Conservation (phyloP, 176 grass and related monocot species). For the Sorghum bicolor region DNA sequence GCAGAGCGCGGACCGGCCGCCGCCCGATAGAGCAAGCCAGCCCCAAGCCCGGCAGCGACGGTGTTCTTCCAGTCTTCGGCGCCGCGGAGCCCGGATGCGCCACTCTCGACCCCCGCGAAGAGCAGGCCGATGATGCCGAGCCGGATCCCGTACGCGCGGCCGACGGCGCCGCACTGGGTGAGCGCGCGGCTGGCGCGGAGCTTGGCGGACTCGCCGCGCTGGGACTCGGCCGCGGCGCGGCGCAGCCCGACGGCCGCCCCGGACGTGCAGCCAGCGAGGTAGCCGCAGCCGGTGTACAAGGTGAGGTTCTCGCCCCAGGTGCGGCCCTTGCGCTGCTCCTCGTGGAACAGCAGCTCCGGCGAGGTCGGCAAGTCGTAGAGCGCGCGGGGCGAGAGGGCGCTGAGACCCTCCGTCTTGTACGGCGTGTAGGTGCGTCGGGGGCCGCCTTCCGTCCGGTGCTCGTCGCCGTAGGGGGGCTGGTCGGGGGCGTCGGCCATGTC, state of each 20-base stretch:
- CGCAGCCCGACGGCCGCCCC: slow-evolving; percentile 44
- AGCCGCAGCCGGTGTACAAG: slow-evolving; percentile 44
- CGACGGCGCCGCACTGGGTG: slow-evolving; percentile 61
- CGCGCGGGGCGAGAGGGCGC: slow-evolving; percentile 13
- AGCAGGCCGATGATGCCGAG: slow-evolving; percentile 53
- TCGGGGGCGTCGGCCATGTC: slow-evolving; percentile 25
- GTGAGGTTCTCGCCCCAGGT: slow-evolving; percentile 60
- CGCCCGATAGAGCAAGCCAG: slow-evolving; percentile 47
- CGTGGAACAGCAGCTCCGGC: slow-evolving; percentile 69
- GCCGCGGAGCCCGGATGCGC: slow-evolving; percentile 46
- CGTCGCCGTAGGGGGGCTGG: not conserved
- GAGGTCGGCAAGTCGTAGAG: slow-evolving; percentile 81
- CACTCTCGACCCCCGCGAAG: slow-evolving; percentile 59
- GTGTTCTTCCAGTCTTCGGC: slow-evolving; percentile 71
- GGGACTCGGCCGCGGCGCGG: slow-evolving; percentile 31
- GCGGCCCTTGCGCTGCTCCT: slow-evolving; percentile 29
- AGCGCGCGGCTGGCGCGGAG: slow-evolving; percentile 63
- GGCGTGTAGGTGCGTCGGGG: slow-evolving; percentile 39
- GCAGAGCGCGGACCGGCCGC: slow-evolving; percentile 43
- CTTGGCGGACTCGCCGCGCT: slow-evolving; percentile 65
- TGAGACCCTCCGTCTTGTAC: slow-evolving; percentile 43
- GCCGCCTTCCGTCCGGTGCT: not conserved
- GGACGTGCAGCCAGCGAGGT: slow-evolving; percentile 34
- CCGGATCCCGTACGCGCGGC: slow-evolving; percentile 57
- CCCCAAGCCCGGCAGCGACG: slow-evolving; percentile 57